phyloP scores from a whole-genome alignment of 352 stramenopile genomes.

The Globisporangium camurandrum region DNA sequence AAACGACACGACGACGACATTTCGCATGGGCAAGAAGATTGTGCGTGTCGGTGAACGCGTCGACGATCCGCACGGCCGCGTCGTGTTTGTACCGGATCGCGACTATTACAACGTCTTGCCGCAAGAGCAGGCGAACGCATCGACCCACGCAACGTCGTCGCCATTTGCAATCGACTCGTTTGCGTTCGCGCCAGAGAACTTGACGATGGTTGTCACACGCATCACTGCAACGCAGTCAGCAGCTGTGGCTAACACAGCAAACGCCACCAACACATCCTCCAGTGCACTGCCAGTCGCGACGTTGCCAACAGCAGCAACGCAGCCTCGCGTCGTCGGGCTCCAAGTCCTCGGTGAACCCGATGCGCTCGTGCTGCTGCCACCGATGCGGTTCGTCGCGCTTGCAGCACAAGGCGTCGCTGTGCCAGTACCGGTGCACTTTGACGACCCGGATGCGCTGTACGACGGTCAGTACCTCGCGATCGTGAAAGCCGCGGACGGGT shows the following conservation, averaged over 20 bases:
- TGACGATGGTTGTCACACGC: no score
- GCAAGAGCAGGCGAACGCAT: not conserved
- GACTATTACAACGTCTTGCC: constrained; percentile 46
- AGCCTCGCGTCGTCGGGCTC: constrained; percentile 30
- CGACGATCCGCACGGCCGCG: constrained; percentile 16
- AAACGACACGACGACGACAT: not conserved
- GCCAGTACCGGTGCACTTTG: constrained; percentile 36
- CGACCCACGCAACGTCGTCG: not conserved
- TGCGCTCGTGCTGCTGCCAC: constrained; percentile 34
- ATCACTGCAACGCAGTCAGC: no score
- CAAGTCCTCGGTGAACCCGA: constrained; percentile 47
- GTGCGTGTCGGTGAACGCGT: constrained; percentile 8
- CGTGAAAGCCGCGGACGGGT: constrained; percentile 28
- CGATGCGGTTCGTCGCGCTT: constrained; percentile 26
- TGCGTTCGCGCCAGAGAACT: constrained; percentile 22
- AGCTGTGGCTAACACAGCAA: not conserved
- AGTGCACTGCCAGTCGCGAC: constrained; percentile 1
- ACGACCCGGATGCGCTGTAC: constrained; percentile 37
- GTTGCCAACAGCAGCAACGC: constrained; percentile 6
- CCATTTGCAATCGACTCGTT: constrained; percentile 22
- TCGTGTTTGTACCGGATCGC: constrained; percentile 38
- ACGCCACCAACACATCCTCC: not conserved
- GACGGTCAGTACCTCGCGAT: constrained; percentile 34
- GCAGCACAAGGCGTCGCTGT: constrained; percentile 11
- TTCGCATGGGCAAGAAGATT: constrained; percentile 6